phyloP scores from a whole-genome alignment of 306 rosid species.

The Abrus precatorius region DNA sequence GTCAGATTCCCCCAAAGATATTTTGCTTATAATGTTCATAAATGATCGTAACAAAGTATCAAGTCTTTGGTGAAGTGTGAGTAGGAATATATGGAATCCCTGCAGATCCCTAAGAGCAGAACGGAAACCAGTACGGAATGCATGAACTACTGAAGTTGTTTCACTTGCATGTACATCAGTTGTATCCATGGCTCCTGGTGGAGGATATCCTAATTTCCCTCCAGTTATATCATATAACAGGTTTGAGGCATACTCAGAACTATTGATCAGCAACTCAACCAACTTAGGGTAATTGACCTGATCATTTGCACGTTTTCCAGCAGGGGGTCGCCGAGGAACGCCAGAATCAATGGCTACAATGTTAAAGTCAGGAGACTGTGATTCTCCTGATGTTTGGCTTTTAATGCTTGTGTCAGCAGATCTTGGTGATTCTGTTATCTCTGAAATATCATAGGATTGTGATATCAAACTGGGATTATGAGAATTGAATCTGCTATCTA shows the following conservation, averaged over 20 bases:
- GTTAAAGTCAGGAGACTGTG: slow-evolving; percentile 59
- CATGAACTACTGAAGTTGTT: slow-evolving; percentile 60
- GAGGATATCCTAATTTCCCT: slow-evolving; percentile 80
- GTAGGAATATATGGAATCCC: slow-evolving; percentile 88
- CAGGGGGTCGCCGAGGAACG: slow-evolving; percentile 98
- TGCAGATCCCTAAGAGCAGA: slow-evolving; percentile 89
- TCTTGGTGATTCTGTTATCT: slow-evolving; percentile 72
- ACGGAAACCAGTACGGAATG: slow-evolving; percentile 84
- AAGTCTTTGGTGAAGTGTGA: slow-evolving; percentile 91
- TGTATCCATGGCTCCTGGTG: slow-evolving; percentile 53
- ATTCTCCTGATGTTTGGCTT: slow-evolving; percentile 62
- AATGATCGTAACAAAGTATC: slow-evolving; percentile 77
- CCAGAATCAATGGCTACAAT: slow-evolving; percentile 93
- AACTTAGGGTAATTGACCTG: slow-evolving; percentile 88
- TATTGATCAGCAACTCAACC: slow-evolving; percentile 85
- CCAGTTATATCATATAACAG: slow-evolving; percentile 79
- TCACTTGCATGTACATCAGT: slow-evolving; percentile 57
- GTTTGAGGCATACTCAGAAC: slow-evolving; percentile 82
- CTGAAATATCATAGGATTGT: slow-evolving; percentile 76
- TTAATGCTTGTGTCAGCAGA: slow-evolving; percentile 55
- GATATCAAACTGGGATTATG: slow-evolving; percentile 63
- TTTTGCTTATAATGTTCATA: slow-evolving; percentile 75
- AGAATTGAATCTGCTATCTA: slow-evolving; percentile 65
- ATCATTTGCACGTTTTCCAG: slow-evolving; percentile 94
- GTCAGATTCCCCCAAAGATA: slow-evolving; percentile 77